These are phyloP conservation scores for Gonapodya prolifera DNA, from an alignment of 192 early-diverging fungal species.

Conservation along the genomic window DNA sequence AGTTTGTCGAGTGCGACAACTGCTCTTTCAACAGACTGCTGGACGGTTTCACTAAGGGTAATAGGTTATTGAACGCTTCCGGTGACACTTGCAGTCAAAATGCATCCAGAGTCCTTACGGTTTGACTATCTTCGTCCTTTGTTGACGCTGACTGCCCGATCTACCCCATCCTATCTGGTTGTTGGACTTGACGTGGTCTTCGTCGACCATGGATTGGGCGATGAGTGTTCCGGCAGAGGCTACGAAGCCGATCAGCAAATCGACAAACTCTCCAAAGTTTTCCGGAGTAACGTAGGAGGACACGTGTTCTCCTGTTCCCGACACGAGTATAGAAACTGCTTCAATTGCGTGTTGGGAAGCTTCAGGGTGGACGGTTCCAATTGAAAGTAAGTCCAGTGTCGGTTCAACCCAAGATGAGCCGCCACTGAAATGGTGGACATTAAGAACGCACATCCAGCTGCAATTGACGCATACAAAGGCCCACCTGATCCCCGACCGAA, in stretches of 20 bases:
- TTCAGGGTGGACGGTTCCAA: conserved; percentile 41
- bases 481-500: conserved; percentile 38
- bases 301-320: conserved; percentile 19
- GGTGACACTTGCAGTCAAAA: background rate
- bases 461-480: conserved; percentile 19
- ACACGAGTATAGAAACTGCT: conserved; percentile 38
- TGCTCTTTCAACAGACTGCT: conserved; percentile 44
- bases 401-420: conserved; percentile 29
- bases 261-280: conserved; percentile 63
- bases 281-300: conserved; percentile 35
- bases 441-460: background rate
- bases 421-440: conserved; percentile 2
- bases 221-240: conserved; percentile 24
- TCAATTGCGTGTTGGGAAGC: conserved; percentile 54
- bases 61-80: conserved; percentile 11
- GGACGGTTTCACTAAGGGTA: conserved; percentile 22
- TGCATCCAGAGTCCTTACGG: background rate
- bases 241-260: conserved; percentile 52
- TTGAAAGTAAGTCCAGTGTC: conserved; percentile 38
- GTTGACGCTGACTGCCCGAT: background rate
- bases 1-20: conserved; percentile 53
- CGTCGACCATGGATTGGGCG: background rate
- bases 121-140: conserved; percentile 4
- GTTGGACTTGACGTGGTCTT: conserved; percentile 6
- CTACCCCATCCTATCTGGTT: conserved; percentile 7